Conservation (phyloP, 805 yeast genomes). For the Yamadazyma paraphyllophila region DNA sequence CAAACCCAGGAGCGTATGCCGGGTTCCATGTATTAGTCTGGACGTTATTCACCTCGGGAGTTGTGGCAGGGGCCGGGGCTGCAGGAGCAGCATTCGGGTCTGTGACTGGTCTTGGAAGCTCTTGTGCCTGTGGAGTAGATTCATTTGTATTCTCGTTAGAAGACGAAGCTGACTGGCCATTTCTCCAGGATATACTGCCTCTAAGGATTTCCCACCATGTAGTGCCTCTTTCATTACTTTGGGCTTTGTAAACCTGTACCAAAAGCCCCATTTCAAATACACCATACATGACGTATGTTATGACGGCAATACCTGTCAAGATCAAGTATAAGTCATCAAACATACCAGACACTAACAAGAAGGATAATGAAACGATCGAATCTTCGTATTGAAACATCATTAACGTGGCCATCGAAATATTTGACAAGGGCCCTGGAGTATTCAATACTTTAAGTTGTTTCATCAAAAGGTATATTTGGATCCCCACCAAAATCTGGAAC, state of each 20-base stretch:
- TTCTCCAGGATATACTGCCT: slow-evolving; percentile 43
- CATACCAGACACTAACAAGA: slow-evolving; percentile 57
- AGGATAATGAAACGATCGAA: slow-evolving; percentile 62
- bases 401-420: slow-evolving; percentile 54
- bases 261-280: slow-evolving; percentile 75
- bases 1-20: slow-evolving; percentile 26
- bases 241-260: slow-evolving; percentile 64
- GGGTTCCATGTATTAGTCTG: slow-evolving; percentile 21
- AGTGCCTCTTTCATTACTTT: slow-evolving; percentile 68
- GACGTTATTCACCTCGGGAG: slow-evolving; percentile 1
- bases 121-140: neutral
- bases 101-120: slow-evolving; percentile 9
- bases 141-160: neutral
- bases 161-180: too few species aligned
- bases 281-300: slow-evolving; percentile 66
- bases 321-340: slow-evolving; percentile 60
- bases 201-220: slow-evolving; percentile 64
- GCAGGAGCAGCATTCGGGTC: slow-evolving; percentile 8
- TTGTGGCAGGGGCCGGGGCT: slow-evolving; percentile 8
- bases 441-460: slow-evolving; percentile 68
- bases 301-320: slow-evolving; percentile 64
- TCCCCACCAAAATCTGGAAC: slow-evolving; percentile 39
- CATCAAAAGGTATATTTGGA: slow-evolving; percentile 57
- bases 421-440: slow-evolving; percentile 78
- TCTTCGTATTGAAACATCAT: slow-evolving; percentile 71